phyloP scores from a whole-genome alignment of 805 yeast genomes.

The Saturnispora bothae region DNA sequence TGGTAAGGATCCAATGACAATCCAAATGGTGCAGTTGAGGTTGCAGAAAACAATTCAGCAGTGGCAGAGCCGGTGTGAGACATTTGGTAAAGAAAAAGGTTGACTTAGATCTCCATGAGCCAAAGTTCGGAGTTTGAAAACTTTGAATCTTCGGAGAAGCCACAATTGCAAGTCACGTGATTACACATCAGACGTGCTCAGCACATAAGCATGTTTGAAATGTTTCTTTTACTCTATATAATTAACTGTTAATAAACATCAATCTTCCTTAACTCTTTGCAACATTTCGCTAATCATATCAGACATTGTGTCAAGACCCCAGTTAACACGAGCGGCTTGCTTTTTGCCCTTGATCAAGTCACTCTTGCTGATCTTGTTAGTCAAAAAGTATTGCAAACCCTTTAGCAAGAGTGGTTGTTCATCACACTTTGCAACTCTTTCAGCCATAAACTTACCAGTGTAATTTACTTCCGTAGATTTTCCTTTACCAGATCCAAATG shows the following conservation, averaged over 20 bases:
- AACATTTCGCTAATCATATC: conserved; percentile 40
- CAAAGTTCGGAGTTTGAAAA: conserved; percentile 5
- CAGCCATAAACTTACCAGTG: conserved; percentile 23
- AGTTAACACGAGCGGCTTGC: conserved; percentile 46
- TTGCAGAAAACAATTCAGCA: conserved; percentile 27
- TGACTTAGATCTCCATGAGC: background rate
- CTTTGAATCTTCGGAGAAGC: background rate
- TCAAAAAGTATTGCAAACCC: conserved; percentile 57
- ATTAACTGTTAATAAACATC: background rate
- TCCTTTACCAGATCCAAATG: conserved; percentile 32
- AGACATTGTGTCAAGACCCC: conserved; percentile 53
- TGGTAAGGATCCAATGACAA: conserved; percentile 45
- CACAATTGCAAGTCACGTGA: conserved; percentile 4
- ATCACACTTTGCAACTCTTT: conserved; percentile 39
- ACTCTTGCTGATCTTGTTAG: conserved; percentile 35
- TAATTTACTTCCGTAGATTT: conserved; percentile 25
- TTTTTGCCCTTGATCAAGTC: conserved; percentile 41
- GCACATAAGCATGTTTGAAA: too few relatives aligned
- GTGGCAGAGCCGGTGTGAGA: conserved; percentile 11
- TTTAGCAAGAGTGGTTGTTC: conserved; percentile 48
- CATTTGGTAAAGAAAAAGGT: conserved; percentile 13
- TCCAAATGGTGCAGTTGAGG: conserved; percentile 47
- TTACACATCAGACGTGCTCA: background rate
- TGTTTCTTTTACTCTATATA: conserved; percentile 1
- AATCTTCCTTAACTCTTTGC: conserved; percentile 4